Conservation (phyloP, 441 rosid species). For the Euphorbia schlechtendalii region DNA sequence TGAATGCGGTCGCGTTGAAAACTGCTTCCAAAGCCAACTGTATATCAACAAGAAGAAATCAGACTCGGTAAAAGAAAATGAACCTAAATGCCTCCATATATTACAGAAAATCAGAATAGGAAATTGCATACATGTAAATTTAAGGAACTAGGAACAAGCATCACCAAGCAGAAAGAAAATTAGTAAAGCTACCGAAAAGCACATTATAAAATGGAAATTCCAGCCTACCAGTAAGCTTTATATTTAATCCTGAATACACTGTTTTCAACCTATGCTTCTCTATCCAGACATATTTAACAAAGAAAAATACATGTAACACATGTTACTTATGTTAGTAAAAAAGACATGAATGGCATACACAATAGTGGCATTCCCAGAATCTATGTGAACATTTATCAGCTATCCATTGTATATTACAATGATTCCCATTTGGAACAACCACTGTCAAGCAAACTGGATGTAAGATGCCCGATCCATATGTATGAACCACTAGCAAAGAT, state of each 20-base stretch:
- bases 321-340: too few relatives aligned
- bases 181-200: not conserved
- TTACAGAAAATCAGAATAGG: constrained; percentile 8
- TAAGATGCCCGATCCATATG: not conserved
- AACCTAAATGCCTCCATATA: not conserved
- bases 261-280: not conserved
- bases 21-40: constrained; percentile 77
- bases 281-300: not conserved
- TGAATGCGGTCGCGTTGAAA: constrained; percentile 89
- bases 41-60: constrained; percentile 48
- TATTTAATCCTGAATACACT: not conserved
- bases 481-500: not conserved
- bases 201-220: not conserved
- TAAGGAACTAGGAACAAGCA: not conserved
- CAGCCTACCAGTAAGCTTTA: not conserved
- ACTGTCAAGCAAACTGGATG: not conserved
- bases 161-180: not conserved
- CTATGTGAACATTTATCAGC: not conserved
- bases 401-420: not conserved
- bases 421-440: not conserved
- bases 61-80: constrained; percentile 17
- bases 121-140: not conserved
- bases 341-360: not conserved
- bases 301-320: not conserved
- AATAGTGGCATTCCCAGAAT: not conserved